Conservation (phyloP, 164 flowering plant species). For the Vitis labrusca region DNA sequence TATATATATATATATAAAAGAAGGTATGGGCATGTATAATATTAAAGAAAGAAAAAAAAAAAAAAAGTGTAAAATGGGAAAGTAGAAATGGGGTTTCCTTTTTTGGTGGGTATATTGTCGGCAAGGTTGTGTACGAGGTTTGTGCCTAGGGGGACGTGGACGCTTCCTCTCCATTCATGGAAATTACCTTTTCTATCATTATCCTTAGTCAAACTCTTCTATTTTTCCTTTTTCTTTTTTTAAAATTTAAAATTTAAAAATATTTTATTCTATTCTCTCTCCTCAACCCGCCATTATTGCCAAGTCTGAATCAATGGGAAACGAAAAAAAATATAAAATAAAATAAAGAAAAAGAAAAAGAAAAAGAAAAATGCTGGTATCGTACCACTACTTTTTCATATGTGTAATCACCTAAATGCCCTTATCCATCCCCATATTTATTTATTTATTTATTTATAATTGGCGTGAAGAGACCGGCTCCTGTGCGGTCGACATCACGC, state of each 20-base stretch:
- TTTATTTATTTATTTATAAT: neutral
- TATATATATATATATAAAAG: neutral
- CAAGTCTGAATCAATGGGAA: too few species aligned
- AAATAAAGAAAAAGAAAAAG: too few species aligned
- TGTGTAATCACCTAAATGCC: neutral
- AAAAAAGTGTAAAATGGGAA: slow-evolving; percentile 5
- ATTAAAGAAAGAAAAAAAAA: neutral
- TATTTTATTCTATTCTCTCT: slow-evolving; percentile 12
- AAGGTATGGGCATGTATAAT: neutral
- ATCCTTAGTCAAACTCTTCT: slow-evolving; percentile 13
- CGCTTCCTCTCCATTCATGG: slow-evolving; percentile 34
- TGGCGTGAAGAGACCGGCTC: neutral
- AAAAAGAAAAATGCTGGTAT: too few species aligned
- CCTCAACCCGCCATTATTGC: slow-evolving; percentile 12
- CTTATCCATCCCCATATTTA: too few species aligned
- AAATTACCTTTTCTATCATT: slow-evolving; percentile 13
- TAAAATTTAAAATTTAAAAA: neutral
- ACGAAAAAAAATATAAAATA: too few species aligned
- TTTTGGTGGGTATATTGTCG: slow-evolving; percentile 30
- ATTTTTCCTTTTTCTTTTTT: neutral
- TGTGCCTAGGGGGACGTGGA: slow-evolving; percentile 44
- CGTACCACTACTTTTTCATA: neutral
- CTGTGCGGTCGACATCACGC: neutral
- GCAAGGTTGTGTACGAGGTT: slow-evolving; percentile 49
- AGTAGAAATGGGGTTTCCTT: slow-evolving; percentile 15